phyloP scores from a whole-genome alignment of 1,284 basidiomycete genomes.

The Fistulinella cinereoalba region DNA sequence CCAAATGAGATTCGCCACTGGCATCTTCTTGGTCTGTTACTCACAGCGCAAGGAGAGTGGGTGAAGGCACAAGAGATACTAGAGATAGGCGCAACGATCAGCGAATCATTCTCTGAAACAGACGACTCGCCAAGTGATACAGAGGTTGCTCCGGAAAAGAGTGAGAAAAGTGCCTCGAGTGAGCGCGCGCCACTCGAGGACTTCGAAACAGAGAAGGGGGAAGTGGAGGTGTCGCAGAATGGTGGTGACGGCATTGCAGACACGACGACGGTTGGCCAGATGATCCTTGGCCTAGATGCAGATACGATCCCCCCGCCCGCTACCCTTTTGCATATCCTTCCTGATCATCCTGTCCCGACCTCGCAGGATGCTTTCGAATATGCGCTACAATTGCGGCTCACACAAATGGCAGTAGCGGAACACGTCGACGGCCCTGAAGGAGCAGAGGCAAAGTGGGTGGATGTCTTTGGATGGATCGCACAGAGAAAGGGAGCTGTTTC shows the following conservation, averaged over 20 bases:
- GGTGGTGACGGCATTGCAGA: background rate
- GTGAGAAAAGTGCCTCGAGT: constrained; percentile 1
- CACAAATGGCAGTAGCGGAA: constrained; percentile 82
- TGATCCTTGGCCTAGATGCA: constrained; percentile 39
- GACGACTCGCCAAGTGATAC: constrained; percentile 20
- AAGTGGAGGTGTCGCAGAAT: background rate
- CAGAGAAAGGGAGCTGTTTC: constrained; percentile 45
- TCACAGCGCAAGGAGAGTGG: constrained; percentile 83
- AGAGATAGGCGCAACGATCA: constrained; percentile 62
- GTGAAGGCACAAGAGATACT: constrained; percentile 73
- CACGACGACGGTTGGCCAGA: constrained; percentile 11
- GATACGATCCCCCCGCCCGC: constrained; percentile 45
- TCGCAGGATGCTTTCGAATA: constrained; percentile 70
- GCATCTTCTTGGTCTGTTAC: constrained; percentile 87
- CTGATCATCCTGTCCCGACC: constrained; percentile 53
- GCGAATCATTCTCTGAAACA: constrained; percentile 30
- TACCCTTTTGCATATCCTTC: constrained; percentile 49
- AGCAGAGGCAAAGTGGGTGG: constrained; percentile 81
- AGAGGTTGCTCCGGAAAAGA: constrained; percentile 17
- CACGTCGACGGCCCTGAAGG: constrained; percentile 83
- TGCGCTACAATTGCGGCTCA: constrained; percentile 84
- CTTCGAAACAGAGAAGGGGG: constrained; percentile 11
- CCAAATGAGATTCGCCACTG: constrained; percentile 77
- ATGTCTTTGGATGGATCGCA: constrained; percentile 84
- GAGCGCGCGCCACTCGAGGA: constrained; percentile 6